phyloP scores from a whole-genome alignment of 257 asterid genomes.

The Petunia secreta region DNA sequence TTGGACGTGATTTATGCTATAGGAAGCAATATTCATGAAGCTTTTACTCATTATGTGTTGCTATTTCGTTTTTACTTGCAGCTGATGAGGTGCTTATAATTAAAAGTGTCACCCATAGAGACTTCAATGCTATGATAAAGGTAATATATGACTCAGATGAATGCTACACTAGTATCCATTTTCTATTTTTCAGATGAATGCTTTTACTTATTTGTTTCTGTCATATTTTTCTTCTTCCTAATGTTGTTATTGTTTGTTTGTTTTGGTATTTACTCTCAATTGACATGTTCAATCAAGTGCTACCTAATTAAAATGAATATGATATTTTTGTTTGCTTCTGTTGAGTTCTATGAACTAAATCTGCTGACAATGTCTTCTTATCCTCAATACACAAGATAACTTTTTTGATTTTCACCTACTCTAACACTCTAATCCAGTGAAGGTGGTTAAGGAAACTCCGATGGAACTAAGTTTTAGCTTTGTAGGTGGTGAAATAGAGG shows the following conservation, averaged over 20 bases:
- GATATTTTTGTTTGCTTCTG: background rate
- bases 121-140: conserved; percentile 89
- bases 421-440: background rate
- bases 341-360: background rate
- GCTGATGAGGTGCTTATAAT: conserved; percentile 90
- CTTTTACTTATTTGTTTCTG: conserved; percentile 13
- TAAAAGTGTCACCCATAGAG: conserved; percentile 90
- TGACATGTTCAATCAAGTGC: conserved; percentile 1
- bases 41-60: conserved; percentile 13
- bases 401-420: background rate
- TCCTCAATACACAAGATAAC: background rate
- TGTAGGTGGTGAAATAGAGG: background rate
- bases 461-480: background rate
- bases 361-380: background rate
- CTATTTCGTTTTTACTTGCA: conserved; percentile 41
- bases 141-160: conserved; percentile 37
- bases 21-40: conserved; percentile 2
- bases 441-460: background rate
- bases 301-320: background rate
- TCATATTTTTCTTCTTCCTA: conserved; percentile 12
- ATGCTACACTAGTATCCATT: background rate
- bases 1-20: background rate
- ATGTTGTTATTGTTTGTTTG: conserved; percentile 18
- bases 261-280: background rate
- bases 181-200: background rate